Conservation (phyloP, 371 early-diverging fungal genomes). For the Dichotomocladium elegans region DNA sequence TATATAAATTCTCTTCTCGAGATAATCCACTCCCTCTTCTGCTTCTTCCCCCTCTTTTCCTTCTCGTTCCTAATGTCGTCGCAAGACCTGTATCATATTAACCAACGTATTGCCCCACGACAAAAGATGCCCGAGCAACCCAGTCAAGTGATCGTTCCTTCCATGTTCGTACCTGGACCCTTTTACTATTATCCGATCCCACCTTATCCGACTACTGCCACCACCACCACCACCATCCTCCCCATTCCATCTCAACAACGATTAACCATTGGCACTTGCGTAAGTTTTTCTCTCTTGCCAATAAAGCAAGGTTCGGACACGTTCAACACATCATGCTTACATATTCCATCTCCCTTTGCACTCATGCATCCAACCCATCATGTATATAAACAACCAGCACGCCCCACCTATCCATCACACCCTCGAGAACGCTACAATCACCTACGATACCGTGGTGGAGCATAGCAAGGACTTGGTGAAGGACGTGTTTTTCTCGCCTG, state of each 20-base stretch:
- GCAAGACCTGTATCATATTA: not conserved
- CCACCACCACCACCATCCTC: not conserved
- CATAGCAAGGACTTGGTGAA: slow-evolving; percentile 34
- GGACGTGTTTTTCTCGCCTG: slow-evolving; percentile 46
- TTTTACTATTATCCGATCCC: slow-evolving; percentile 1
- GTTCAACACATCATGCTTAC: too few species aligned
- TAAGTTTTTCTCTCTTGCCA: too few species aligned
- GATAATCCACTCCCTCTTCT: not conserved
- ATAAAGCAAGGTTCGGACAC: too few species aligned
- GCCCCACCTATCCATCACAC: slow-evolving; percentile 42
- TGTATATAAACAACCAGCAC: too few species aligned
- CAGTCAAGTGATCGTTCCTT: slow-evolving; percentile 11
- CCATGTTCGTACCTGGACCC: slow-evolving; percentile 10
- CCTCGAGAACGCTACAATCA: slow-evolving; percentile 47
- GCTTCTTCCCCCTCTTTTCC: not conserved
- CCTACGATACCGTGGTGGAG: slow-evolving; percentile 29
- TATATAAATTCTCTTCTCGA: not conserved
- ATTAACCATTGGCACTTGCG: not conserved
- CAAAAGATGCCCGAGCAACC: slow-evolving; percentile 5
- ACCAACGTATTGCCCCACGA: slow-evolving; percentile 7
- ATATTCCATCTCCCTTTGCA: too few species aligned
- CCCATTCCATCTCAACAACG: not conserved
- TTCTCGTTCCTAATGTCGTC: not conserved
- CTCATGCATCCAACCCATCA: too few species aligned
- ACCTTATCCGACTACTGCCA: not conserved